phyloP scores from a whole-genome alignment of 148 eudicot species.

The Pouteria glomerata region DNA sequence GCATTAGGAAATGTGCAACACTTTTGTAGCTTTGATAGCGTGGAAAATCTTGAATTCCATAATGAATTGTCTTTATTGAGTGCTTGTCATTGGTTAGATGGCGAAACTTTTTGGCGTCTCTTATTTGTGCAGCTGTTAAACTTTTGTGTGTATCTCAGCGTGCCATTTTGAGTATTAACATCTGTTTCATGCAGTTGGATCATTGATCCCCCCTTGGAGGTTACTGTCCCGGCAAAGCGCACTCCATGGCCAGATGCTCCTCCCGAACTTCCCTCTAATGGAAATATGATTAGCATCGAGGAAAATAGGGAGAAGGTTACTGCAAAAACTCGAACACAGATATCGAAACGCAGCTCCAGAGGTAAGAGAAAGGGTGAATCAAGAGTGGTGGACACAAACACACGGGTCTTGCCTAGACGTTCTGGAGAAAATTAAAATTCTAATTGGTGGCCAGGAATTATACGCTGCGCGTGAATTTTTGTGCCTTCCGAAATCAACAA shows the following conservation, averaged over 20 bases:
- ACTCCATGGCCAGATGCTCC: constrained; percentile 94
- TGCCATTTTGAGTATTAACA: neutral
- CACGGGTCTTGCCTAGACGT: constrained; percentile 33
- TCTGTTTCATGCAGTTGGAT: constrained; percentile 68
- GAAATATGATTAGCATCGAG: constrained; percentile 31
- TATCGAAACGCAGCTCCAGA: constrained; percentile 52
- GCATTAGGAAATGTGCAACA: no score
- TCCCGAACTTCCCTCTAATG: constrained; percentile 62
- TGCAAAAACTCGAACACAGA: constrained; percentile 48
- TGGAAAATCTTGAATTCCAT: no score
- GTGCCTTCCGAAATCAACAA: constrained; percentile 3
- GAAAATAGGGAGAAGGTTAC: constrained; percentile 49
- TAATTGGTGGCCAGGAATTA: constrained; percentile 8
- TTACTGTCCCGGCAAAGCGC: constrained; percentile 90
- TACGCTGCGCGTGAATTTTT: neutral
- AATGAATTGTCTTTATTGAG: no score
- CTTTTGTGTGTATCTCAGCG: neutral
- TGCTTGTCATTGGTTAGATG: neutral
- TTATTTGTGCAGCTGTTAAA: neutral
- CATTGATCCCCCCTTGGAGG: constrained; percentile 77
- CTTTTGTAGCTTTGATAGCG: no score
- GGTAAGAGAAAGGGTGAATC: constrained; percentile 68
- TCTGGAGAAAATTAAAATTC: constrained; percentile 28
- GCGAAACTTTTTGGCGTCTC: neutral
- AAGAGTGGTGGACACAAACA: constrained; percentile 46